Evolutionary conservation across 257 asterid species (phyloP).

Genomic region (Sherardia arvensis): DNA sequence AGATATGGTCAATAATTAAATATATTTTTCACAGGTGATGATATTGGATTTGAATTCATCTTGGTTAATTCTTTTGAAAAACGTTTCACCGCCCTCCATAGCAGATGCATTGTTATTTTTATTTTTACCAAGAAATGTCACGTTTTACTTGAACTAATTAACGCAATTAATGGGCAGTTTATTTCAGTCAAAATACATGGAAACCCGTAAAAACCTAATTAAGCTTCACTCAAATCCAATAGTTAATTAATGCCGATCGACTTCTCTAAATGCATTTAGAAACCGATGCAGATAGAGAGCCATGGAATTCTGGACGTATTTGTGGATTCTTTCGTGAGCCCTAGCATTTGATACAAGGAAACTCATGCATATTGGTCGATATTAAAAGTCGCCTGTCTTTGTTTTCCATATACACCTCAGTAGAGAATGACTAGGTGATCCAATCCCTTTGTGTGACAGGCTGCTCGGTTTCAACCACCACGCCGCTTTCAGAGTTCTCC

Average conservation of each 20-base stretch:
- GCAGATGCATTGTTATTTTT: too few species aligned
- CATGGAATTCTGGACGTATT: conserved; percentile 43
- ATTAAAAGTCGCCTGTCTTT: conserved; percentile 57
- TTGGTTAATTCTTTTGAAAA: too few species aligned
- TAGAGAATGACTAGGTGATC: conserved; percentile 64
- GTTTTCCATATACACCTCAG: conserved; percentile 67
- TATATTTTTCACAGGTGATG: too few species aligned
- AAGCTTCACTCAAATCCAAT: not conserved
- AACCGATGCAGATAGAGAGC: conserved; percentile 46
- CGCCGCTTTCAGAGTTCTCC: conserved; percentile 33
- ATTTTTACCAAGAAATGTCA: not conserved
- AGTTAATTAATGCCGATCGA: conserved; percentile 11
- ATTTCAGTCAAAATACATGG: not conserved
- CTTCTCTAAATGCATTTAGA: conserved; percentile 38
- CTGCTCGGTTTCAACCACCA: conserved; percentile 62
- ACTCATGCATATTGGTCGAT: conserved; percentile 55
- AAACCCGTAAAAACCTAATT: not conserved
- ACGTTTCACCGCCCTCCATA: too few species aligned
- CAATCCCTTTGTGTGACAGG: conserved; percentile 64
- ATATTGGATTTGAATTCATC: too few species aligned
- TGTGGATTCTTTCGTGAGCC: conserved; percentile 54
- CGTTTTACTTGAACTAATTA: not conserved
- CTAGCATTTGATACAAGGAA: conserved; percentile 71
- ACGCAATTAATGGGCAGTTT: not conserved
- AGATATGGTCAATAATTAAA: too few species aligned